A percentile compares a stretch with the other conserved stretches of the same genome.
These are phyloP conservation scores for Botrytis paeoniae DNA, from an alignment of 2,329 filamentous ascomycete genomes.

Conservation along the genomic window DNA sequence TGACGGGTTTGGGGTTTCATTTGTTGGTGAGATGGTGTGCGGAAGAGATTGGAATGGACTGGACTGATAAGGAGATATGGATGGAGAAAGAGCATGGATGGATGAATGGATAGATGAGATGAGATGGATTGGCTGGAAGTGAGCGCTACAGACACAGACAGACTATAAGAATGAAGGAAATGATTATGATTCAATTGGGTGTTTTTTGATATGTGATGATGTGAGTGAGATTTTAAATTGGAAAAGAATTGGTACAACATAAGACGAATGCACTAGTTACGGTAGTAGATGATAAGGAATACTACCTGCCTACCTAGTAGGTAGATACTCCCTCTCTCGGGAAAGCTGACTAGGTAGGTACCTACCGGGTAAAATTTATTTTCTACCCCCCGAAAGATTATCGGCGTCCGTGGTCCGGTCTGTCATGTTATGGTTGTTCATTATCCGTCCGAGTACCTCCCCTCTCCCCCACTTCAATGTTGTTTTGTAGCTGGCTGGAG, in stretches of 20 bases:
- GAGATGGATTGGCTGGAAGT: not conserved
- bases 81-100: constrained; percentile 8
- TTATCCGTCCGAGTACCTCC: too few relatives aligned
- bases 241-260: not conserved
- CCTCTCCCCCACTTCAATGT: too few relatives aligned
- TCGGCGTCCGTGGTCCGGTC: too few relatives aligned
- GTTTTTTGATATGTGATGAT: not conserved
- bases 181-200: not conserved
- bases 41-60: not conserved
- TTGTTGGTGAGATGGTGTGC: not conserved
- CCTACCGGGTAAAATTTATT: too few relatives aligned
- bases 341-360: too few relatives aligned
- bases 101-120: not conserved
- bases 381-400: too few relatives aligned
- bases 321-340: too few relatives aligned
- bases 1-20: not conserved
- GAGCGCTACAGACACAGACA: constrained; percentile 3
- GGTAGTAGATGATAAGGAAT: not conserved
- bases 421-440: too few relatives aligned
- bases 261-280: not conserved
- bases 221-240: not conserved
- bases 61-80: not conserved
- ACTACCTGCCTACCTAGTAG: too few relatives aligned
- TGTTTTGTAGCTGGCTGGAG: too few relatives aligned
- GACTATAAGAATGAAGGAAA: constrained; percentile 5